Evolutionary conservation across 2,329 filamentous ascomycete species (phyloP).

Genomic region (Pestalotiopsis sp.): DNA sequence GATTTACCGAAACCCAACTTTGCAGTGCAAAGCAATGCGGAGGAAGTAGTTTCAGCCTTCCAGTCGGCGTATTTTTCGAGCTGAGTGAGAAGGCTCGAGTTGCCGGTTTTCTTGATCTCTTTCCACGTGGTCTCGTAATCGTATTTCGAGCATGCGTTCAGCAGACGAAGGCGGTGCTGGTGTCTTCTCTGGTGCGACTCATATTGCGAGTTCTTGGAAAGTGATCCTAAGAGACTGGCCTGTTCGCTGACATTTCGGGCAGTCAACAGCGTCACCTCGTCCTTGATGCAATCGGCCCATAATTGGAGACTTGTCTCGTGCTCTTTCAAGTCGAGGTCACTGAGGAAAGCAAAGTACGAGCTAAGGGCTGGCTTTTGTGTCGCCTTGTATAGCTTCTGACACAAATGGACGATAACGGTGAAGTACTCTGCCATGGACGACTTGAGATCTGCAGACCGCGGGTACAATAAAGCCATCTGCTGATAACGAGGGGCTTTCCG

Average conservation of each 20-base stretch:
- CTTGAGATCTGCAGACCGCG: neutral
- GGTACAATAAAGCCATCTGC: neutral
- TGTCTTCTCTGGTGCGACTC: neutral
- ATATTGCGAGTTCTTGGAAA: neutral
- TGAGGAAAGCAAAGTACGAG: neutral
- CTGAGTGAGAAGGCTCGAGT: neutral
- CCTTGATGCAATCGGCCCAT: neutral
- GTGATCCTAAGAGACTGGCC: accelerated
- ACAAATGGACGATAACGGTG: neutral
- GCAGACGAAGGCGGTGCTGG: neutral
- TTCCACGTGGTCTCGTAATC: neutral
- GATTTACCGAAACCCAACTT: neutral
- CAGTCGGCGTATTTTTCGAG: neutral
- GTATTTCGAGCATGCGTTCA: neutral
- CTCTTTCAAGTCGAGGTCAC: neutral
- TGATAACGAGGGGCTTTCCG: neutral
- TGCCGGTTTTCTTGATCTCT: neutral
- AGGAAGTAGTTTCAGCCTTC: neutral
- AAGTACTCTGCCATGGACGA: neutral
- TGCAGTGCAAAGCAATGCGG: neutral
- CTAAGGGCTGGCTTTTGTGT: neutral
- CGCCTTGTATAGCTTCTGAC: neutral
- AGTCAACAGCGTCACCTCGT: neutral
- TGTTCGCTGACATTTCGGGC: neutral
- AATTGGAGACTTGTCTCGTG: neutral